These are phyloP conservation scores for Hypoxylon lienhwacheense DNA, from an alignment of 495 filamentous ascomycete genomes.

Conservation along the genomic window DNA sequence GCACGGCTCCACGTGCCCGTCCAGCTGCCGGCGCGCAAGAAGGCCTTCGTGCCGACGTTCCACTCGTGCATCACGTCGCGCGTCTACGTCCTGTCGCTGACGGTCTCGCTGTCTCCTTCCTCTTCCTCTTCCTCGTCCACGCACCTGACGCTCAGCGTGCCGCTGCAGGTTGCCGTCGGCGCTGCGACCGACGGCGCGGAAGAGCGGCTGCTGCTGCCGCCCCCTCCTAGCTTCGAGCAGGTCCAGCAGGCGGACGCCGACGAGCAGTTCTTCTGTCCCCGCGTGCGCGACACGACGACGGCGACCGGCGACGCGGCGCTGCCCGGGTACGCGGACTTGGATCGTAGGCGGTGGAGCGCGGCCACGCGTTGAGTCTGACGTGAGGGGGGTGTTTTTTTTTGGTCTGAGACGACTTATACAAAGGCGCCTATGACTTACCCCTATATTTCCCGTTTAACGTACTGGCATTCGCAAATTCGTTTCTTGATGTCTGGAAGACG, in stretches of 20 bases:
- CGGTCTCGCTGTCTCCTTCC: no score
- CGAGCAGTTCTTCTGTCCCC: conserved; percentile 53
- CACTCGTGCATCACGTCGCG: conserved; percentile 82
- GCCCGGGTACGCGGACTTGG: conserved; percentile 42
- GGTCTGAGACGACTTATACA: no score
- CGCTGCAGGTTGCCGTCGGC: conserved; percentile 70
- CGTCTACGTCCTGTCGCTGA: conserved; percentile 73
- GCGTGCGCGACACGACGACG: conserved; percentile 39
- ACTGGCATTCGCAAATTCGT: no score
- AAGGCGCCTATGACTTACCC: no score
- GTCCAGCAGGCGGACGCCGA: conserved; percentile 45
- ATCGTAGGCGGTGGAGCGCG: conserved; percentile 11
- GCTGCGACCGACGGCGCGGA: conserved; percentile 11
- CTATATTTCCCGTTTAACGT: no score
- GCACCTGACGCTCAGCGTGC: conserved; percentile 65
- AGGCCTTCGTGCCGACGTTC: conserved; percentile 83
- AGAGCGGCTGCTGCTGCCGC: no score
- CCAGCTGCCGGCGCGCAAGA: conserved; percentile 64
- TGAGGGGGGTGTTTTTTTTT: not conserved
- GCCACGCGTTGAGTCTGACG: conserved; percentile 14
- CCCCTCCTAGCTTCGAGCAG: conserved; percentile 44
- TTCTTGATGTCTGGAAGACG: no score
- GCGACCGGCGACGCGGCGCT: conserved; percentile 23
- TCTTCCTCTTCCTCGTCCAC: no score
- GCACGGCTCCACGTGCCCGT: conserved; percentile 73